Evolutionary conservation across 371 early-diverging fungal genomes (phyloP).

Genomic region (Circinella umbellata): DNA sequence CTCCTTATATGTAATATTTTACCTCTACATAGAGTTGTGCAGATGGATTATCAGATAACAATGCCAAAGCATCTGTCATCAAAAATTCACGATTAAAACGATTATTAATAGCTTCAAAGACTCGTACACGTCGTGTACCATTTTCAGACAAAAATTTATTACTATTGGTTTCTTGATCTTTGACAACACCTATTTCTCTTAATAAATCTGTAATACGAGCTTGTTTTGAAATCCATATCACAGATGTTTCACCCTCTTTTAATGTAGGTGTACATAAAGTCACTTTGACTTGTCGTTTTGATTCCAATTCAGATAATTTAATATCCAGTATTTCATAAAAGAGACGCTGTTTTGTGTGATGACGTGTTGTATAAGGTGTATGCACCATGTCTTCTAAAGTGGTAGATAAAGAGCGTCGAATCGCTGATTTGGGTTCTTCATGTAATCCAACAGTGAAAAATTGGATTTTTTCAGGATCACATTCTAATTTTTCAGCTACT

Average conservation of each 20-base stretch:
- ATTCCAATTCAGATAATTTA: slow-evolving; percentile 80
- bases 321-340: slow-evolving; percentile 87
- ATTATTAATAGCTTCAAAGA: slow-evolving; percentile 38
- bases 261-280: slow-evolving; percentile 57
- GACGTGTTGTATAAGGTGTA: slow-evolving; percentile 8
- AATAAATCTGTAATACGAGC: slow-evolving; percentile 56
- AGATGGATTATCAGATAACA: slow-evolving; percentile 21
- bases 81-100: slow-evolving; percentile 30
- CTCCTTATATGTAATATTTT: background rate
- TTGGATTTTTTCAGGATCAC: slow-evolving; percentile 43
- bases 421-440: slow-evolving; percentile 26
- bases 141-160: slow-evolving; percentile 2
- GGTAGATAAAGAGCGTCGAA: slow-evolving; percentile 28
- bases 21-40: slow-evolving; percentile 30
- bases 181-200: slow-evolving; percentile 52
- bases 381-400: slow-evolving; percentile 29
- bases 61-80: slow-evolving; percentile 26
- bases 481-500: slow-evolving; percentile 22
- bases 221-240: slow-evolving; percentile 58
- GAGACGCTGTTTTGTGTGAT: slow-evolving; percentile 29
- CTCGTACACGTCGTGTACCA: slow-evolving; percentile 21
- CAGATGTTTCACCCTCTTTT: slow-evolving; percentile 37
- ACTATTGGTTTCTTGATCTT: slow-evolving; percentile 1
- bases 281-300: slow-evolving; percentile 67
- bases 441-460: slow-evolving; percentile 19